phyloP scores from a whole-genome alignment of 768 basidiomycete genomes.

The Suillus variegatus region DNA sequence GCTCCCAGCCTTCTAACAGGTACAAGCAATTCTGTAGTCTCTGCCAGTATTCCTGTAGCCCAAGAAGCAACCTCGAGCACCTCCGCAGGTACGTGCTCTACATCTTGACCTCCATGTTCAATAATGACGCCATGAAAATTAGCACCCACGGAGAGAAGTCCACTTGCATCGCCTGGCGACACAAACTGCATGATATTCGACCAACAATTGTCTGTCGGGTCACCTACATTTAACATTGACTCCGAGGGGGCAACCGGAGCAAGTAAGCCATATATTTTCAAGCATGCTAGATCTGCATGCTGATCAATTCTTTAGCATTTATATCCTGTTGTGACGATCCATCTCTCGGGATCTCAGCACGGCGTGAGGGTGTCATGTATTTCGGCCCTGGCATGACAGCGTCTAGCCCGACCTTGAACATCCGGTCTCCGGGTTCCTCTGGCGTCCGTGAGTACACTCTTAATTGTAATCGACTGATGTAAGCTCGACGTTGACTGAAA shows the following conservation, averaged over 20 bases:
- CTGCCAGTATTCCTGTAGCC: background rate
- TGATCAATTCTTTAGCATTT: background rate
- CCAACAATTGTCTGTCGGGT: background rate
- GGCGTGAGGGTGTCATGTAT: background rate
- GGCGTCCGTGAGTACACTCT: background rate
- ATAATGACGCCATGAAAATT: background rate
- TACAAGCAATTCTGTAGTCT: background rate
- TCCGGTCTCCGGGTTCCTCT: background rate
- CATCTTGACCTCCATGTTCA: background rate
- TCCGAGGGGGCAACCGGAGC: background rate
- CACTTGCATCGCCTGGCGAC: background rate
- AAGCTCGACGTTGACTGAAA: background rate
- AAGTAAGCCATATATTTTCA: too few species aligned
- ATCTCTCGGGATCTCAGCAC: background rate
- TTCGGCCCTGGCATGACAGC: background rate
- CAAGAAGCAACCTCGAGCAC: background rate
- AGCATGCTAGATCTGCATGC: background rate
- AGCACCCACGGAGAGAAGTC: background rate
- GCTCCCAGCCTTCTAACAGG: background rate
- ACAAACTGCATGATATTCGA: background rate
- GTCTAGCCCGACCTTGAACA: background rate
- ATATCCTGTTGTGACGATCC: too few species aligned
- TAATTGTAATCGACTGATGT: background rate
- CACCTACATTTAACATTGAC: conserved; percentile 3
- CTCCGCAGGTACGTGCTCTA: background rate